These are phyloP conservation scores for Rhodosporidiobolus odoratus DNA, from an alignment of 768 basidiomycete genomes.

Conservation along the genomic window DNA sequence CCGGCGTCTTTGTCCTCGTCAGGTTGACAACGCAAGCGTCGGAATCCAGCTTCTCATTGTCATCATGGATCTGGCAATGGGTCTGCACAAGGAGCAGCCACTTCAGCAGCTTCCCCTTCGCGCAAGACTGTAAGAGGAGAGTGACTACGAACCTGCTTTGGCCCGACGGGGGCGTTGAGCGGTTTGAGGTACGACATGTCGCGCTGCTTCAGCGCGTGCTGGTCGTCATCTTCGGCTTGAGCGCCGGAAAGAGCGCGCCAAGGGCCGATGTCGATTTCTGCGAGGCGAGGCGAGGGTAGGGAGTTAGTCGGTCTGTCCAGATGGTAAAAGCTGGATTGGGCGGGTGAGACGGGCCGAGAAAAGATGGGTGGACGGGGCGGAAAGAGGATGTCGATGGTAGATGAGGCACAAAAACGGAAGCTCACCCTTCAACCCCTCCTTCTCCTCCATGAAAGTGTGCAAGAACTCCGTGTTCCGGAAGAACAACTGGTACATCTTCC, in stretches of 20 bases:
- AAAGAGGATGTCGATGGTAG: background rate
- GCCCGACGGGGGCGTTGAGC: conserved; percentile 74
- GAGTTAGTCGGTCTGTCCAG: background rate
- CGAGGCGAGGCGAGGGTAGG: background rate
- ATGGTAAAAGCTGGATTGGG: background rate
- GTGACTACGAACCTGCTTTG: conserved; percentile 43
- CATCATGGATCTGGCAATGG: conserved; percentile 86
- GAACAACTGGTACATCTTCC: conserved; percentile 86
- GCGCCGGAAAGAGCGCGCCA: conserved; percentile 53
- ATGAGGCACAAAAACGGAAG: background rate
- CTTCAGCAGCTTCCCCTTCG: conserved; percentile 56
- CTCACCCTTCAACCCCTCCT: conserved; percentile 81
- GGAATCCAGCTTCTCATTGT: conserved; percentile 67
- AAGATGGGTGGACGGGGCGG: background rate
- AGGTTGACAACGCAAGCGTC: conserved; percentile 71
- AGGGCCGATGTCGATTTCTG: conserved; percentile 90
- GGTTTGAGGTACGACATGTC: conserved; percentile 97
- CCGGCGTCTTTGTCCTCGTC: conserved; percentile 81
- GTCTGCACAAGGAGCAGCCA: conserved; percentile 61
- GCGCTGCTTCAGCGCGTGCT: conserved; percentile 65
- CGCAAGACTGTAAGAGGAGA: conserved; percentile 45
- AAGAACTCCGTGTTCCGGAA: conserved; percentile 82
- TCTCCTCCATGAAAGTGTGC: conserved; percentile 77
- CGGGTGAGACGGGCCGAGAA: no score
- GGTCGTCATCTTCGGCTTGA: conserved; percentile 56